Percentiles rank a stretch among this genome's conserved stretches.
Conservation (phyloP, 805 yeast species). For the Schwanniomyces occidentalis region DNA sequence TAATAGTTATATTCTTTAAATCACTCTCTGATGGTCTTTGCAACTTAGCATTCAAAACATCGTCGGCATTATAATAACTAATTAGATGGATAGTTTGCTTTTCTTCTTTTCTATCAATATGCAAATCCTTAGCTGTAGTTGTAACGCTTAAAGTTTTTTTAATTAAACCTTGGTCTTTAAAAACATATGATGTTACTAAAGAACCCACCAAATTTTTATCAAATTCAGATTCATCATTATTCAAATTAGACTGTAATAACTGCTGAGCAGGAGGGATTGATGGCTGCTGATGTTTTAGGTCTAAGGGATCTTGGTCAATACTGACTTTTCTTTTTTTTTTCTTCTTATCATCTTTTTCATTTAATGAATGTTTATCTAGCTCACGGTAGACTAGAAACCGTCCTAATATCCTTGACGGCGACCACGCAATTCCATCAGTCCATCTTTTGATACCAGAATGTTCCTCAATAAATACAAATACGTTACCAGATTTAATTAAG, state of each 20-base stretch:
- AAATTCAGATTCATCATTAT: conserved; percentile 12
- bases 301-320: conserved; percentile 1
- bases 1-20: conserved; percentile 50
- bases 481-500: conserved; percentile 72
- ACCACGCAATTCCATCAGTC: conserved; percentile 97
- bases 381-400: conserved; percentile 84
- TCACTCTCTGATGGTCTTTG: conserved; percentile 57
- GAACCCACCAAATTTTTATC: conserved; percentile 42
- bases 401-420: conserved; percentile 86
- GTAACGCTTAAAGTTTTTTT: conserved; percentile 79
- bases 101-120: conserved; percentile 22
- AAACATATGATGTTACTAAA: too few relatives aligned
- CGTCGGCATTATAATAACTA: conserved; percentile 75
- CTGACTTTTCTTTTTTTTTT: conserved; percentile 25
- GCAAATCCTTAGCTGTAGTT: conserved; percentile 34
- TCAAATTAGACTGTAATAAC: conserved; percentile 1
- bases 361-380: conserved; percentile 38
- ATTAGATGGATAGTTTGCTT: conserved; percentile 67
- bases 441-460: conserved; percentile 84
- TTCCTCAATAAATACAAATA: conserved; percentile 84
- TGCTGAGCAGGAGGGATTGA: neutral
- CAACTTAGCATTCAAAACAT: conserved; percentile 61
- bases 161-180: conserved; percentile 70
- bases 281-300: neutral
- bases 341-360: conserved; percentile 46